These are phyloP conservation scores for Rubus parviflorus DNA, from an alignment of 306 rosid genomes.

Conservation along the genomic window DNA sequence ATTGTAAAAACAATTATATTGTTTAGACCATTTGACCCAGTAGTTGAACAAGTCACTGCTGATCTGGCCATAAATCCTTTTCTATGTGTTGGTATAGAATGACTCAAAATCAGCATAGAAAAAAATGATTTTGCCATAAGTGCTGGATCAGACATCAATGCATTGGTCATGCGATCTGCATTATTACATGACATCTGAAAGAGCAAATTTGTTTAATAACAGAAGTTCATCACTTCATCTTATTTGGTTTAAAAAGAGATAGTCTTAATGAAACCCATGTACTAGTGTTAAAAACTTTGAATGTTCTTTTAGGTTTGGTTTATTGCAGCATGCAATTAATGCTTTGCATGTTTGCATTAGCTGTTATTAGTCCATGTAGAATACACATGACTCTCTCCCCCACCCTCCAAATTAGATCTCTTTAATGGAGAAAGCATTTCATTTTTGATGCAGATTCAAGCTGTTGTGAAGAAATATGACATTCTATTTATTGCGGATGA, in stretches of 20 bases:
- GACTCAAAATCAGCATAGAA: background rate
- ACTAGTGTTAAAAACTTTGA: background rate
- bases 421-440: slow-evolving; percentile 17
- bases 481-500: slow-evolving; percentile 95
- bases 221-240: no score
- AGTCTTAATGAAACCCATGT: background rate
- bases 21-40: background rate
- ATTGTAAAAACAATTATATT: background rate
- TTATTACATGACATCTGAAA: background rate
- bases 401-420: background rate
- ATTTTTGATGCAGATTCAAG: slow-evolving; percentile 69
- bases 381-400: background rate
- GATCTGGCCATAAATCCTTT: background rate
- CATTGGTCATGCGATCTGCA: background rate
- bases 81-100: background rate
- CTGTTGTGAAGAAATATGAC: slow-evolving; percentile 87
- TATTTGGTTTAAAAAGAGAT: background rate
- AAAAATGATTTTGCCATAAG: background rate
- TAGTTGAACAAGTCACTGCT: background rate
- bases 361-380: background rate
- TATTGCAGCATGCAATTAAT: no score
- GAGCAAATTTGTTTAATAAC: no score
- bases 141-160: background rate
- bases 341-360: background rate
- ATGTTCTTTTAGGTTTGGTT: background rate